These are phyloP conservation scores for Sarocladiaceae sp. DNA, from an alignment of 2,329 filamentous ascomycete genomes.

Conservation along the genomic window DNA sequence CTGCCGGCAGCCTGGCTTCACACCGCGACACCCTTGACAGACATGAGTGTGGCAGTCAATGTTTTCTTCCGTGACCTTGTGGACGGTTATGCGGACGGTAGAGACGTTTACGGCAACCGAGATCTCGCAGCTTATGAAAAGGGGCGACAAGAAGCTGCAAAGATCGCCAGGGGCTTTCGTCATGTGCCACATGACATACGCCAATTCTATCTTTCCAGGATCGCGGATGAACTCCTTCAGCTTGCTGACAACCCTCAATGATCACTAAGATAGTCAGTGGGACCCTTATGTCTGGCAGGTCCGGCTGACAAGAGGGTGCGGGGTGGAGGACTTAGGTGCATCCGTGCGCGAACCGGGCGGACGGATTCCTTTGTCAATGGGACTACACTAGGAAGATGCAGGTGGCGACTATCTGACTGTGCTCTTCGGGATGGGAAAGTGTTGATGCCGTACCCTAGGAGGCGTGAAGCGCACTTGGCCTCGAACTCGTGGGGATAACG, in stretches of 20 bases:
- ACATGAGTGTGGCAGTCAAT: slow-evolving; percentile 74
- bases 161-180: slow-evolving; percentile 58
- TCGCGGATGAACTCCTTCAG: slow-evolving; percentile 59
- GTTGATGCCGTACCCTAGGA: background rate
- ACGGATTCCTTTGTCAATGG: background rate
- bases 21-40: slow-evolving; percentile 54
- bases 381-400: background rate
- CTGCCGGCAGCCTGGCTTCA: slow-evolving; percentile 83
- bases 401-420: background rate
- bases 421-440: too few species aligned
- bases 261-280: too few species aligned
- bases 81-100: slow-evolving; percentile 61
- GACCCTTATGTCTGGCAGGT: too few species aligned
- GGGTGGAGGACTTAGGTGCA: background rate
- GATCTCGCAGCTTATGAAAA: slow-evolving; percentile 82
- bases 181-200: slow-evolving; percentile 58
- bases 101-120: slow-evolving; percentile 83
- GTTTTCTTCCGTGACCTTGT: slow-evolving; percentile 76
- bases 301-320: too few species aligned
- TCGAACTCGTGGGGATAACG: slow-evolving; percentile 1
- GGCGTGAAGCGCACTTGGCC: background rate
- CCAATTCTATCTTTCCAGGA: slow-evolving; percentile 67
- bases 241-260: slow-evolving; percentile 13
- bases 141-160: slow-evolving; percentile 64
- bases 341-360: slow-evolving; percentile 1